These are phyloP conservation scores for Lumnitzera littorea DNA, from an alignment of 345 rosid genomes.

Conservation along the genomic window DNA sequence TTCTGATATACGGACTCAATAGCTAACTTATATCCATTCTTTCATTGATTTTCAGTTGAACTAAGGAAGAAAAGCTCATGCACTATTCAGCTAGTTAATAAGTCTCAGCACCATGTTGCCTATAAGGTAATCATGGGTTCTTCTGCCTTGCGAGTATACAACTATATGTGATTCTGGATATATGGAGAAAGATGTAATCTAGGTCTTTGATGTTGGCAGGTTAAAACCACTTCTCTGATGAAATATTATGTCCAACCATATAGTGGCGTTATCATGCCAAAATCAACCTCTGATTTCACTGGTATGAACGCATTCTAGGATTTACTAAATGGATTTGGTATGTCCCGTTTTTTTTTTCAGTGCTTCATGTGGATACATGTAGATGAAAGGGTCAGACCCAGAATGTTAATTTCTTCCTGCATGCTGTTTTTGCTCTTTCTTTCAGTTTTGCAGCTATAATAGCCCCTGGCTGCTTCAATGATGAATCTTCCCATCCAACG, in stretches of 20 bases:
- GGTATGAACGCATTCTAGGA: constrained; percentile 13
- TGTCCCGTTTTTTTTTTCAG: no score
- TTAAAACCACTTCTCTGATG: constrained; percentile 53
- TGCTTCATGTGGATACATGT: no score
- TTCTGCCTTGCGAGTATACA: not conserved
- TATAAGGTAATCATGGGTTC: constrained; percentile 32
- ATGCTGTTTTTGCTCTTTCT: no score
- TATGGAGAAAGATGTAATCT: no score
- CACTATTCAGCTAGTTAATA: constrained; percentile 30
- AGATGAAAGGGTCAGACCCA: no score
- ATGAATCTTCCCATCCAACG: no score
- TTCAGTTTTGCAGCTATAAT: no score
- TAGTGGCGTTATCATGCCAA: constrained; percentile 40
- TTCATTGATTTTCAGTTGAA: constrained; percentile 30
- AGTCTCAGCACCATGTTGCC: constrained; percentile 43
- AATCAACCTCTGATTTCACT: constrained; percentile 26
- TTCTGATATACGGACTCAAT: no score
- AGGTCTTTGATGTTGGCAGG: constrained; percentile 18
- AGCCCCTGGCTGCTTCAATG: no score
- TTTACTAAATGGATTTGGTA: no score
- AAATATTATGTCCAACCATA: constrained; percentile 51
- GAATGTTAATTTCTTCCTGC: no score
- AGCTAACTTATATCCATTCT: not conserved
- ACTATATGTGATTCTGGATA: not conserved
- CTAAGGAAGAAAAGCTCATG: constrained; percentile 44